Evolutionary conservation across 2,329 filamentous ascomycete genomes (phyloP).

Genomic region (Cladosporium sp.): DNA sequence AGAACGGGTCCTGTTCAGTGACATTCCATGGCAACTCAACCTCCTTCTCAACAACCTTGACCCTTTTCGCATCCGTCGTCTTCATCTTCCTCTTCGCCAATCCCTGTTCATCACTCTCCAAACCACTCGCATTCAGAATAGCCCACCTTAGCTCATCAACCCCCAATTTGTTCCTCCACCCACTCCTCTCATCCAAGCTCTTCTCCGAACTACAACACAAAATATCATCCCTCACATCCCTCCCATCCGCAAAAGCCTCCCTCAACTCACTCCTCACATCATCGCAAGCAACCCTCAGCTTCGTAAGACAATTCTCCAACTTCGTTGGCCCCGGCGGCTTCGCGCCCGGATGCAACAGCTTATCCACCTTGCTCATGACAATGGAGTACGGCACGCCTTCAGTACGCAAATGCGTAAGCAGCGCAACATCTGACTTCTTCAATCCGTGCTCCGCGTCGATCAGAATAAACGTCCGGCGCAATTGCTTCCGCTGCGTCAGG

Average conservation of each 20-base stretch:
- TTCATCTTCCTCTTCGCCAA: not conserved
- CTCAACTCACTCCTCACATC: slow-evolving; percentile 45
- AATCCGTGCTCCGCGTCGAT: slow-evolving; percentile 64
- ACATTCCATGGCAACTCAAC: not conserved
- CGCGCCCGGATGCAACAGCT: slow-evolving; percentile 45
- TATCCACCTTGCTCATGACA: slow-evolving; percentile 67
- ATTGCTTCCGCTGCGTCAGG: slow-evolving; percentile 61
- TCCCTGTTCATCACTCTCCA: slow-evolving; percentile 45
- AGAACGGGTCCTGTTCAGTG: not conserved
- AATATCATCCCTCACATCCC: slow-evolving; percentile 58
- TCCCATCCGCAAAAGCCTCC: slow-evolving; percentile 36
- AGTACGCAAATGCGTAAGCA: slow-evolving; percentile 58
- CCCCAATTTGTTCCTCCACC: slow-evolving; percentile 57
- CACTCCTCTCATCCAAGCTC: slow-evolving; percentile 43
- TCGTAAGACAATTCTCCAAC: slow-evolving; percentile 31
- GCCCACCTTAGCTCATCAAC: slow-evolving; percentile 65
- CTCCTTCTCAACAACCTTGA: not conserved
- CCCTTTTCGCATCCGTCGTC: not conserved
- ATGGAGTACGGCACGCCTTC: slow-evolving; percentile 64
- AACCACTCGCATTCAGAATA: slow-evolving; percentile 61
- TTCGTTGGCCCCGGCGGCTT: slow-evolving; percentile 29
- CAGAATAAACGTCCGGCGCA: slow-evolving; percentile 64
- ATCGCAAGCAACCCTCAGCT: slow-evolving; percentile 43
- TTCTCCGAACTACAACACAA: slow-evolving; percentile 59
- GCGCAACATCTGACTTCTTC: slow-evolving; percentile 59